Base-by-base conservation (phyloP, 495 filamentous ascomycete genomes). In the Parmelia sp. region DNA sequence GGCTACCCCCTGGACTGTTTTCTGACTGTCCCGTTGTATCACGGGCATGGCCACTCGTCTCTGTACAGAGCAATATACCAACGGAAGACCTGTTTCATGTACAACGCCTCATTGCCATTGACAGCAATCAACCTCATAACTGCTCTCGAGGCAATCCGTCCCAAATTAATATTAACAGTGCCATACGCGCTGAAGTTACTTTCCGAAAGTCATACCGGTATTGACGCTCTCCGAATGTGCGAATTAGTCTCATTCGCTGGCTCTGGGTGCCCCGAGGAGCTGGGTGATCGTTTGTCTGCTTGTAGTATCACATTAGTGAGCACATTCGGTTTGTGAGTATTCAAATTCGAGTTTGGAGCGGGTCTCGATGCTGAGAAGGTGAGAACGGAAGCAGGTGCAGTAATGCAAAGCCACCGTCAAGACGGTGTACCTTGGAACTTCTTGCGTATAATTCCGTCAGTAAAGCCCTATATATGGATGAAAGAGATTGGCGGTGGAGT, bases 321-420 rank as follows among this genome's bases (percentile, higher is more conserved):
- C 7, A 76, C 76, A 15, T 81, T 82, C 66, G 84, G 84, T 61
- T 70, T 79, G 81, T 84, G 67, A 71, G 79, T 75, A 45, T 0
- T 49, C 45, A 17, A n/a, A 33, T 53, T 10, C 51, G 3, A 42
- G 69, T 33, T n/a, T 66, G 35, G 10, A 10, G 35, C 67, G 63
- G 68, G 70, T 55, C 65, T 5, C 4, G 5, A 11, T 36, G 55
- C n/a, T 42, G 62, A 64, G 29, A 33, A 14, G 1, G 12, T 15
- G 58, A 83, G 81, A 56, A 83, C 84, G 27, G 84, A 85, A 71
- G 69, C n/a, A n/a, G n/a, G n/a, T n/a, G n/a, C n/a, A n/a, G n/a
- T n/a, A n/a, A n/a, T n/a, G n/a, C n/a, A n/a, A n/a, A n/a, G n/a
- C n/a, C n/a, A n/a, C n/a, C n/a, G n/a, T n/a, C n/a, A 71, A 33